Evolutionary conservation across 106 monocot genomes (phyloP).

Genomic region (Acorus calamus): DNA sequence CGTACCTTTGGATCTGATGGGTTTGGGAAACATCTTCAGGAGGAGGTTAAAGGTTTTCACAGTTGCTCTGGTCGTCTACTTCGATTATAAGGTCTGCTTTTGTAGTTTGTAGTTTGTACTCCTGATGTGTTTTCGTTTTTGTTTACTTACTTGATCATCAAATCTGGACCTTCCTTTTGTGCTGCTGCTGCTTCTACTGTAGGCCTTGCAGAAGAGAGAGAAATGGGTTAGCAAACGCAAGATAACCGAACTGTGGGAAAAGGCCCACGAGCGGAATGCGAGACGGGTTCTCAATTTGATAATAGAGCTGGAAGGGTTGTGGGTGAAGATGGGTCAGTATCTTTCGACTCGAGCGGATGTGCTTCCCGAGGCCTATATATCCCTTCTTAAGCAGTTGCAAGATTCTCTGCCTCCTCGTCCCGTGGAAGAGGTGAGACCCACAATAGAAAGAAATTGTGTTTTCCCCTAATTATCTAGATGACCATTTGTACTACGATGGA

Average conservation of each 20-base stretch:
- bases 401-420: constrained; percentile 97
- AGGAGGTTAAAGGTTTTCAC: constrained; percentile 85
- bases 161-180: not conserved
- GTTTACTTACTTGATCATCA: not conserved
- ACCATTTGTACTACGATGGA: too few species aligned
- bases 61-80: constrained; percentile 61
- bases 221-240: constrained; percentile 54
- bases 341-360: constrained; percentile 94
- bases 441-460: too few species aligned
- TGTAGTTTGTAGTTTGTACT: not conserved
- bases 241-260: constrained; percentile 55
- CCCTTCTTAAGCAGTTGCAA: constrained; percentile 72
- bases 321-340: constrained; percentile 98
- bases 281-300: constrained; percentile 74
- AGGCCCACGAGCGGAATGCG: constrained; percentile 79
- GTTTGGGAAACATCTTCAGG: constrained; percentile 75
- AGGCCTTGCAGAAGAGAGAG: constrained; percentile 71
- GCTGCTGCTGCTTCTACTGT: not conserved
- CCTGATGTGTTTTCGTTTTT: not conserved
- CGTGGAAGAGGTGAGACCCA: constrained; percentile 49
- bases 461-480: too few species aligned
- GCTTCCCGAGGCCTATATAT: constrained; percentile 79
- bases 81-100: constrained; percentile 83
- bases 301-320: constrained; percentile 88
- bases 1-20: constrained; percentile 31